phyloP scores from a whole-genome alignment of 192 early-diverging fungal species.

The Podila epigama region DNA sequence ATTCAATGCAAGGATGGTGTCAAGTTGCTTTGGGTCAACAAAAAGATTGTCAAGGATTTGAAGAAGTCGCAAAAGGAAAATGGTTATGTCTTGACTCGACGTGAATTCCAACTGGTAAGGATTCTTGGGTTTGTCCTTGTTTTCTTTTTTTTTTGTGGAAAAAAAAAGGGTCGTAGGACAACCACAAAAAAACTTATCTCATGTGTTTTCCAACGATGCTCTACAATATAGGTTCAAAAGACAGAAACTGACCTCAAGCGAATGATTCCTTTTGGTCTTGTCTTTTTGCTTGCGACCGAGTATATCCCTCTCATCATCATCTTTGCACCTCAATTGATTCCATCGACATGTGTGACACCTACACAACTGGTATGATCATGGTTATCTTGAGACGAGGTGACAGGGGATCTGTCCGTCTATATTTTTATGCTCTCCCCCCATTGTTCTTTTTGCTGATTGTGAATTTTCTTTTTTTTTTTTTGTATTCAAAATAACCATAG shows the following conservation, averaged over 20 bases:
- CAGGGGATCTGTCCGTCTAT: too few species aligned
- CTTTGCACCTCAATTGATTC: constrained; percentile 58
- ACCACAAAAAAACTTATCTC: too few species aligned
- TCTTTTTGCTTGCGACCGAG: constrained; percentile 56
- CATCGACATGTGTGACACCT: constrained; percentile 59
- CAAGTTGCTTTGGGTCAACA: constrained; percentile 59
- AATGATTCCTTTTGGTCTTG: constrained; percentile 58
- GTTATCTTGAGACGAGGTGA: too few species aligned
- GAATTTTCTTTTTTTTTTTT: too few species aligned
- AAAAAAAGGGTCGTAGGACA: too few species aligned
- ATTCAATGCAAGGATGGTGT: constrained; percentile 62
- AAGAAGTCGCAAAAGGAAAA: constrained; percentile 37
- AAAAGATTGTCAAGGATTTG: constrained; percentile 51
- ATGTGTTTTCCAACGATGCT: neutral
- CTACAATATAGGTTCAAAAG: constrained; percentile 53
- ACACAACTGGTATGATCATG: constrained; percentile 51
- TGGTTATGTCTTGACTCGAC: constrained; percentile 46
- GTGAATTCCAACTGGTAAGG: constrained; percentile 58
- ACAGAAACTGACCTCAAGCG: constrained; percentile 57
- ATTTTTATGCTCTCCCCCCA: too few species aligned
- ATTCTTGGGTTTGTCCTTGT: neutral
- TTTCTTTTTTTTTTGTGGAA: too few species aligned
- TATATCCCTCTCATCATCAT: constrained; percentile 61
- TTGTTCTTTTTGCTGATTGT: too few species aligned
- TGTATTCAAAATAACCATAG: constrained; percentile 26